Evolutionary conservation across 2,329 filamentous ascomycete genomes (phyloP).

Genomic region (Colletotrichum gigasporum): DNA sequence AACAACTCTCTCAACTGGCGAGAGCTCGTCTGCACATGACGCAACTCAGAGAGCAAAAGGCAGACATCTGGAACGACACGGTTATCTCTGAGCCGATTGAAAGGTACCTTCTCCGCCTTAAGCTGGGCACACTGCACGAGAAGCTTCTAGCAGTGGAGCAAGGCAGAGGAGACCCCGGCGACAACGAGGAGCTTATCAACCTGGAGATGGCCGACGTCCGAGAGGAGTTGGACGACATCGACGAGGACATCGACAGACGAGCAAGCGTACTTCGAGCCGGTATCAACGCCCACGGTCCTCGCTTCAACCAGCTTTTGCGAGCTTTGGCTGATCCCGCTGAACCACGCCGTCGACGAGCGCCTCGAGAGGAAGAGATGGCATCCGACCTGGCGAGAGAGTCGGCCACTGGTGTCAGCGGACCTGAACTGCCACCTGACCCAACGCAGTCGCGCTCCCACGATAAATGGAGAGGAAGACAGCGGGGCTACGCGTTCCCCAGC

Average conservation of each 20-base stretch:
- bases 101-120: background rate
- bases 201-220: background rate
- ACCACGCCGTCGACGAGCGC: background rate
- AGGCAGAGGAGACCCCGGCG: background rate
- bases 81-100: background rate
- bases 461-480: too few relatives aligned
- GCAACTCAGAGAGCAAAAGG: background rate
- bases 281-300: background rate
- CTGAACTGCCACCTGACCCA: too few relatives aligned
- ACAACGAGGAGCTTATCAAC: background rate
- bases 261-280: background rate
- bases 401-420: too few relatives aligned
- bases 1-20: background rate
- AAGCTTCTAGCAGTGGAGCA: background rate
- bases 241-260: background rate
- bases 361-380: background rate
- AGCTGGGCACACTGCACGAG: background rate
- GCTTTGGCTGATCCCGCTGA: background rate
- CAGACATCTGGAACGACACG: background rate
- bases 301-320: background rate
- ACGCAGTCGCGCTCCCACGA: too few relatives aligned
- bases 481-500: too few relatives aligned
- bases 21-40: background rate
- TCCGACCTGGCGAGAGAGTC: too few relatives aligned
- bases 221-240: background rate